Evolutionary conservation across 2,329 filamentous ascomycete genomes (phyloP).

Genomic region (Lojkania enalia): DNA sequence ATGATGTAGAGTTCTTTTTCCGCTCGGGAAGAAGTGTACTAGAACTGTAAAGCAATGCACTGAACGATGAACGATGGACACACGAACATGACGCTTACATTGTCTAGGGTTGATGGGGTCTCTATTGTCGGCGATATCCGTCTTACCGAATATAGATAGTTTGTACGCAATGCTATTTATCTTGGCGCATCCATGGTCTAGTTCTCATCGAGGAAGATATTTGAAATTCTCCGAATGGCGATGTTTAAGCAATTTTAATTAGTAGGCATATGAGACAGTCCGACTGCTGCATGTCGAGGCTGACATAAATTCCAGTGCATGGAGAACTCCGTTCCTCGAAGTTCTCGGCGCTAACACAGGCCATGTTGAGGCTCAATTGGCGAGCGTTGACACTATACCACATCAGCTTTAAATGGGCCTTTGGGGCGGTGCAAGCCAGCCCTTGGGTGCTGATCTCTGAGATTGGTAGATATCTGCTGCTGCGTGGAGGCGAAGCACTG

Average conservation of each 20-base stretch:
- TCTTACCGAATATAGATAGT: background rate
- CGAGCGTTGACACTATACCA: background rate
- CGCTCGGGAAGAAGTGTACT: background rate
- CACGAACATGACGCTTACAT: too few species aligned
- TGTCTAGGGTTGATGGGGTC: too few species aligned
- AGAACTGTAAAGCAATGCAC: too few species aligned
- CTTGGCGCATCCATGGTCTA: background rate
- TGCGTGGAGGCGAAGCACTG: too few species aligned
- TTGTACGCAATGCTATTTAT: background rate
- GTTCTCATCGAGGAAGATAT: background rate
- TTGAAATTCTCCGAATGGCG: background rate
- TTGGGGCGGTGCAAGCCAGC: background rate
- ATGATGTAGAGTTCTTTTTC: background rate
- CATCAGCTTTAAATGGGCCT: background rate
- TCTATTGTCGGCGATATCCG: too few species aligned
- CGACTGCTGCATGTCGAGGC: background rate
- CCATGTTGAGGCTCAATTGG: background rate
- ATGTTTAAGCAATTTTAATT: background rate
- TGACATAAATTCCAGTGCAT: slow-evolving; percentile 1
- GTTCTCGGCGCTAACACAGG: background rate
- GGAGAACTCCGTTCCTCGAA: background rate
- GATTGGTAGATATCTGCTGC: too few species aligned
- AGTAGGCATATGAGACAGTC: background rate
- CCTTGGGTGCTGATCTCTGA: too few species aligned
- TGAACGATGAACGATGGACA: too few species aligned